Evolutionary conservation across 305 asterid species (phyloP).

Genomic region (Galium porrigens): DNA sequence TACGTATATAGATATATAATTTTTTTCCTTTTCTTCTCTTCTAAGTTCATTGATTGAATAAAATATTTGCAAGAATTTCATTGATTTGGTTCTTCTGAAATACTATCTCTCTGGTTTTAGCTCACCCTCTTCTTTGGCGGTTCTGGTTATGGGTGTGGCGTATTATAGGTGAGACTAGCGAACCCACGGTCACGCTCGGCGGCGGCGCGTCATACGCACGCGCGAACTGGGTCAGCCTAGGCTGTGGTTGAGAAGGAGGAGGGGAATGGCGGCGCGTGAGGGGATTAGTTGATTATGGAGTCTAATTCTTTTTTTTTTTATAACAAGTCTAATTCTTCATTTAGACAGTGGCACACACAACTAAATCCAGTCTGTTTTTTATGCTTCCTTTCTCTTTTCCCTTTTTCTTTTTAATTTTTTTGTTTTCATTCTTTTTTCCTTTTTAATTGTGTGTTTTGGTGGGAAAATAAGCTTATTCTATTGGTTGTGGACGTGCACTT

Average conservation of each 20-base stretch:
- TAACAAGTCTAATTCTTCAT: too few relatives aligned
- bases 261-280: slow-evolving; percentile 6
- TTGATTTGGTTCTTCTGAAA: slow-evolving; percentile 3
- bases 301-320: too few relatives aligned
- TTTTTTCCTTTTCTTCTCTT: slow-evolving; percentile 7
- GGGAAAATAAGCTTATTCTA: not conserved
- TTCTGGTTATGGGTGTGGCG: slow-evolving; percentile 17
- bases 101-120: not conserved
- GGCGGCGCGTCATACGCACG: slow-evolving; percentile 13
- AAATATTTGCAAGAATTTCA: not conserved
- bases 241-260: not conserved
- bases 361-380: slow-evolving; percentile 13
- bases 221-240: not conserved
- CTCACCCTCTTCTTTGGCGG: slow-evolving; percentile 14
- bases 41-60: not conserved
- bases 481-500: not conserved
- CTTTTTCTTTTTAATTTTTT: too few relatives aligned
- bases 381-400: not conserved
- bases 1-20: not conserved
- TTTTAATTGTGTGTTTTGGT: not conserved
- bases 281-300: not conserved
- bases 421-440: not conserved
- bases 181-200: not conserved
- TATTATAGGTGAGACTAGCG: slow-evolving; percentile 18
- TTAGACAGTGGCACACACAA: slow-evolving; percentile 6